These are phyloP conservation scores for Cryptococcus hybrid DNA, from an alignment of 1,284 basidiomycete species.

Conservation along the genomic window DNA sequence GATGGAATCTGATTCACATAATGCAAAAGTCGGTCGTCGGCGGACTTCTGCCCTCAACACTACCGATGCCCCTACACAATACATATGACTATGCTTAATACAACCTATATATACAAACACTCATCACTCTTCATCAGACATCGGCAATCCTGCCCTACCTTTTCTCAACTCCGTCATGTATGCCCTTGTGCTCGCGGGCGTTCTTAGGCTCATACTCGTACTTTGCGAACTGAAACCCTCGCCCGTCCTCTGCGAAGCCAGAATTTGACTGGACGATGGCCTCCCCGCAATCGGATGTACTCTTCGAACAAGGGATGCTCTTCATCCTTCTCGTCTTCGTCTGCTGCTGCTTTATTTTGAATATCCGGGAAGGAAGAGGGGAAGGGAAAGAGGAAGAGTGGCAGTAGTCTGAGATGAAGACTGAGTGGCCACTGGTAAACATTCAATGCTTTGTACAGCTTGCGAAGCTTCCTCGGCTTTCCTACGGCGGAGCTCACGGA, in stretches of 20 bases:
- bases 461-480: not conserved
- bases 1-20: not conserved
- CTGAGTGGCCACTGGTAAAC: too few species aligned
- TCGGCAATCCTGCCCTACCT: slow-evolving; percentile 3
- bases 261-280: not conserved
- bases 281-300: not conserved
- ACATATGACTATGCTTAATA: too few species aligned
- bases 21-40: not conserved
- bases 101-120: too few species aligned
- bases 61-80: too few species aligned
- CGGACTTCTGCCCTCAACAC: not conserved
- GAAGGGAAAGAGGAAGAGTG: not conserved
- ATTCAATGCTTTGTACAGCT: too few species aligned
- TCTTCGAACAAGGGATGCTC: not conserved
- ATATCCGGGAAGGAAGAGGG: not conserved
- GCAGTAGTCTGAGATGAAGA: too few species aligned
- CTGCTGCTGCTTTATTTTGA: too few species aligned
- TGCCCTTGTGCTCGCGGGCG: slow-evolving; percentile 8
- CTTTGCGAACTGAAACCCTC: not conserved
- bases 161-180: slow-evolving; percentile 7
- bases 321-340: not conserved
- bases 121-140: not conserved
- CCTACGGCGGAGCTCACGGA: slow-evolving; percentile 27
- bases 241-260: not conserved
- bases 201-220: slow-evolving; percentile 1